Evolutionary conservation across 2,329 filamentous ascomycete species (phyloP), one percentile per base, ranked within the genome.

Genomic region (Penicillium sp.): DNA sequence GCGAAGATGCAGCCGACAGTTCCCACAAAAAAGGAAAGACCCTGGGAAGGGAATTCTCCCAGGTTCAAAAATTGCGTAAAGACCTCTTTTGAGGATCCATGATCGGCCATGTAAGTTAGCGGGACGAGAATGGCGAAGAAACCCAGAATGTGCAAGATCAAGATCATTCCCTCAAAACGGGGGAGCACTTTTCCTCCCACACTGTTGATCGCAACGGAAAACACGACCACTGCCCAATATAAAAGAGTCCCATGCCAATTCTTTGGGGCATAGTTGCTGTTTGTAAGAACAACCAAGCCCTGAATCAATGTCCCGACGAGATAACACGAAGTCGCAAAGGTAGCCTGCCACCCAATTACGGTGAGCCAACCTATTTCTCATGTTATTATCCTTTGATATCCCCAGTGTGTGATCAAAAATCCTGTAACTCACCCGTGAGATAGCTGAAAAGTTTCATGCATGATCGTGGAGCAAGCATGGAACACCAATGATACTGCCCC

Each of bases 111-210:
- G 1, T 75, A 70, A 56, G 75, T 71, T 4, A 82, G 64, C 0
- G 77, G 72, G 22, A 82, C 77, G 10, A 83, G 65, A 51, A 82
- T 78, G 0, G 75, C 80, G 53, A 83, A 79, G 62, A 83, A 79
- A 4, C 81, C 81, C 13, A 79, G 63, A n/a, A 83, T 68, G 53
- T 83, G 81, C 4, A 83, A 61, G 24, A 81, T 72, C 7, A 82
- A 66, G 21, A 81, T 72, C 13, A 79, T 58, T 1, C 77, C 76
- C 63, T 85, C 82, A 42, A 82, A 68, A 13, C 74, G 67, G 1
- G 80, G 79, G 2, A 83, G 66, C 1, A 75, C 57, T 38, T 70
- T 72, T 2, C 74, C 75, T 5, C 74, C 69, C 11, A 76, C 66
- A 1, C 74, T 74, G 57, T 83, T 83, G 56, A 80, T 71, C 24